Conservation (phyloP, 2,329 filamentous ascomycete species). For the Tetracladium maxilliforme region DNA sequence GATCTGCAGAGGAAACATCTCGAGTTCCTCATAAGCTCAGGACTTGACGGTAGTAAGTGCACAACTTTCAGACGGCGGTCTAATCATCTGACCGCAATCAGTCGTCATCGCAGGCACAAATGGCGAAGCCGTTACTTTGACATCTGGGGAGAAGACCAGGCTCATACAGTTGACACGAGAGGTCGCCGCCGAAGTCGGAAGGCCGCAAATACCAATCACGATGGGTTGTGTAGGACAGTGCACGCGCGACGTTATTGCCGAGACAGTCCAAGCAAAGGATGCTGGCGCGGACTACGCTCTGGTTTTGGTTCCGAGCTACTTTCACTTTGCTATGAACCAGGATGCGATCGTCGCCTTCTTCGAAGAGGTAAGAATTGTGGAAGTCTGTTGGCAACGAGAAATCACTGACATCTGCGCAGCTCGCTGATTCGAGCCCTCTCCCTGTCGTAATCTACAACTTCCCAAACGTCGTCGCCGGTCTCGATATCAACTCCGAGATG, state of each 20-base stretch:
- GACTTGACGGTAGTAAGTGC: conserved; percentile 7
- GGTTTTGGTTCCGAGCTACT: conserved; percentile 21
- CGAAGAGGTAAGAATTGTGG: conserved; percentile 19
- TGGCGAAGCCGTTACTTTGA: conserved; percentile 25
- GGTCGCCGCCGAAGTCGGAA: conserved; percentile 11
- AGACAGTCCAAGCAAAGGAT: conserved; percentile 19
- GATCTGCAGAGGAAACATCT: conserved; percentile 6
- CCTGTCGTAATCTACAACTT: conserved; percentile 31
- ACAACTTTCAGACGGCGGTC: no score
- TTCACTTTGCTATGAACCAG: conserved; percentile 23
- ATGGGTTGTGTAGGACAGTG: conserved; percentile 21
- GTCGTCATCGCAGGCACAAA: conserved; percentile 27
- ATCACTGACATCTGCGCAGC: conserved; percentile 21
- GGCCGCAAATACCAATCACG: conserved; percentile 19
- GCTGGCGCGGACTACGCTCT: conserved; percentile 22
- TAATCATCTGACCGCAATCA: no score
- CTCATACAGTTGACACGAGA: conserved; percentile 21
- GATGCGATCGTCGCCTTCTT: conserved; percentile 40
- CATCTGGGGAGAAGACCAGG: conserved; percentile 19
- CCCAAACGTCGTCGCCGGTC: conserved; percentile 23
- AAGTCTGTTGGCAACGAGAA: conserved; percentile 22
- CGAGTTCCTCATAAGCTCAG: conserved; percentile 7
- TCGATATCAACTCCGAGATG: conserved; percentile 25
- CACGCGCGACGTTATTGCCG: conserved; percentile 23
- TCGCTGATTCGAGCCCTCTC: conserved; percentile 20